Conservation (phyloP, 2,329 filamentous ascomycete genomes). For the Epichloe coenophiala region DNA sequence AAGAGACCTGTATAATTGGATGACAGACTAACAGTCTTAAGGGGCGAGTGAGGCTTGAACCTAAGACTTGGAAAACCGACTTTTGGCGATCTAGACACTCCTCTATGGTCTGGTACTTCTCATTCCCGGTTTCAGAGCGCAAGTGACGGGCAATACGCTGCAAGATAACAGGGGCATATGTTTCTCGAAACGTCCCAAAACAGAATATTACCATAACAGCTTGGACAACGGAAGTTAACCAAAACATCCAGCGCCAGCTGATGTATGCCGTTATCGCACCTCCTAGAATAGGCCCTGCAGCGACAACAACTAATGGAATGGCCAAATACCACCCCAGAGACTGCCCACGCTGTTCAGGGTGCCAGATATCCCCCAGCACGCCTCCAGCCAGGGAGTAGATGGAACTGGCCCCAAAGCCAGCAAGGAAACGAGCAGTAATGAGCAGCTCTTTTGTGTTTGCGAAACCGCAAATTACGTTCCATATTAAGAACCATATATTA, state of each 20-base stretch:
- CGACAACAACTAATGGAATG: slow-evolving; percentile 26
- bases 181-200: slow-evolving; percentile 23
- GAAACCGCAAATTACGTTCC: slow-evolving; percentile 33
- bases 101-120: slow-evolving; percentile 16
- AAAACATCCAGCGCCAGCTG: slow-evolving; percentile 33
- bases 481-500: slow-evolving; percentile 35
- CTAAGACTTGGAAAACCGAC: slow-evolving; percentile 11
- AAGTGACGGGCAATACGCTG: neutral
- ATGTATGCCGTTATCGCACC: slow-evolving; percentile 23
- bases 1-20: slow-evolving; percentile 43
- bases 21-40: slow-evolving; percentile 43
- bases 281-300: slow-evolving; percentile 25
- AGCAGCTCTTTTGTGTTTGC: slow-evolving; percentile 24
- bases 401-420: slow-evolving; percentile 33
- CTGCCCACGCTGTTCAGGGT: slow-evolving; percentile 29
- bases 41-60: slow-evolving; percentile 34
- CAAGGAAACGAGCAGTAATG: slow-evolving; percentile 31
- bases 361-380: slow-evolving; percentile 33
- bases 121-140: slow-evolving; percentile 13
- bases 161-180: slow-evolving; percentile 24
- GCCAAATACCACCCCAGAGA: slow-evolving; percentile 24
- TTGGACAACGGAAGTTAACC: slow-evolving; percentile 29
- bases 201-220: slow-evolving; percentile 21
- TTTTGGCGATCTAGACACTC: slow-evolving; percentile 23
- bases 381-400: slow-evolving; percentile 32